phyloP scores from a whole-genome alignment of 2,329 filamentous ascomycete species.

The Ascochyta koolunga region DNA sequence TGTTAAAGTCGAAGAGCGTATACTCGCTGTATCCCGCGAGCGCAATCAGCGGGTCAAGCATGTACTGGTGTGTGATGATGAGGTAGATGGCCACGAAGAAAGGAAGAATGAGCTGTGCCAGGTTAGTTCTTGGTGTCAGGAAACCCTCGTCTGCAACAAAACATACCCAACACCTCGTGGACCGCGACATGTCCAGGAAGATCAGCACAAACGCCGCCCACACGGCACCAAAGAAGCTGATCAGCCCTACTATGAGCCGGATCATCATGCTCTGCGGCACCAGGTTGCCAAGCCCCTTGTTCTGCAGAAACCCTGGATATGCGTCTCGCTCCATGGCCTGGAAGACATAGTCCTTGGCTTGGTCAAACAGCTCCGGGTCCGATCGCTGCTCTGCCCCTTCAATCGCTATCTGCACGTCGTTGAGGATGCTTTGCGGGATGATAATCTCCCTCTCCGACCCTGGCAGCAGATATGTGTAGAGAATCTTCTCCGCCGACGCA shows the following conservation, averaged over 20 bases:
- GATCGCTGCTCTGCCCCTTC: constrained; percentile 85
- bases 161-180: constrained; percentile 83
- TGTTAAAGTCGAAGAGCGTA: constrained; percentile 89
- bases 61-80: constrained; percentile 83
- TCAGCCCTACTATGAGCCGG: constrained; percentile 81
- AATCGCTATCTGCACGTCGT: constrained; percentile 84
- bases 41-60: constrained; percentile 88
- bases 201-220: constrained; percentile 95
- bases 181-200: constrained; percentile 78
- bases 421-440: constrained; percentile 83
- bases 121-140: constrained; percentile 26
- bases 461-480: constrained; percentile 95
- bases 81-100: constrained; percentile 88
- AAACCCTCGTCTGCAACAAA: neutral
- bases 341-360: constrained; percentile 98
- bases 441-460: constrained; percentile 97
- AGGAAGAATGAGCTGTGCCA: constrained; percentile 73
- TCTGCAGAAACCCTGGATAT: constrained; percentile 94
- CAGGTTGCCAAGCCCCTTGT: constrained; percentile 94
- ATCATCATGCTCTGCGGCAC: constrained; percentile 89
- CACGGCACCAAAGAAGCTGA: constrained; percentile 88
- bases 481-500: constrained; percentile 93
- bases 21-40: constrained; percentile 93
- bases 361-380: constrained; percentile 95
- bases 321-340: constrained; percentile 99